phyloP scores from a whole-genome alignment of 257 asterid genomes.

The Euphrasia confusa region DNA sequence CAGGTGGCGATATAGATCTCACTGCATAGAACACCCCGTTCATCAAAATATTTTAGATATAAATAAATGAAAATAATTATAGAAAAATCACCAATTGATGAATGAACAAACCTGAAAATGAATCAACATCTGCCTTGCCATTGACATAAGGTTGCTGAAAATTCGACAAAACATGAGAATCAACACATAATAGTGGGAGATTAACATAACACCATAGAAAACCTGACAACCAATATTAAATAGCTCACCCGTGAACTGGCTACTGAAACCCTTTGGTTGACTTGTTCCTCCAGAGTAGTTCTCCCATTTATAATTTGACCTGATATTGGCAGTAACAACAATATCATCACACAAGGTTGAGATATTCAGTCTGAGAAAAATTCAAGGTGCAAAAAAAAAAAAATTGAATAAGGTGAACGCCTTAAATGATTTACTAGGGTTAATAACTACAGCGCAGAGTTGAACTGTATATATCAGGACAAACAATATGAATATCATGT shows the following conservation, averaged over 20 bases:
- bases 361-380: slow-evolving; percentile 12
- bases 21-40: slow-evolving; percentile 41
- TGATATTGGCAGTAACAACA: slow-evolving; percentile 31
- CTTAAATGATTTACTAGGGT: not conserved
- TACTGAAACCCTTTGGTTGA: slow-evolving; percentile 34
- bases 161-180: slow-evolving; percentile 25
- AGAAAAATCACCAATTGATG: slow-evolving; percentile 16
- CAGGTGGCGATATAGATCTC: slow-evolving; percentile 67
- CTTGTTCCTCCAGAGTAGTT: slow-evolving; percentile 36
- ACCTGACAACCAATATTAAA: slow-evolving; percentile 6
- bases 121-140: slow-evolving; percentile 58
- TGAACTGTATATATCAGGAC: not conserved
- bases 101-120: slow-evolving; percentile 54
- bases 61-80: not conserved
- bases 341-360: slow-evolving; percentile 7
- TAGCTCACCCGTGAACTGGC: slow-evolving; percentile 58
- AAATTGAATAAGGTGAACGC: not conserved
- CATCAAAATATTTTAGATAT: slow-evolving; percentile 2
- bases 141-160: slow-evolving; percentile 67
- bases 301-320: slow-evolving; percentile 55
- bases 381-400: not conserved
- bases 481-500: not conserved
- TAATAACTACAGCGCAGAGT: not conserved
- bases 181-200: slow-evolving; percentile 12
- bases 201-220: slow-evolving; percentile 3